Conservation (phyloP, 2,329 filamentous ascomycete genomes). For the Byssothecium circinans region DNA sequence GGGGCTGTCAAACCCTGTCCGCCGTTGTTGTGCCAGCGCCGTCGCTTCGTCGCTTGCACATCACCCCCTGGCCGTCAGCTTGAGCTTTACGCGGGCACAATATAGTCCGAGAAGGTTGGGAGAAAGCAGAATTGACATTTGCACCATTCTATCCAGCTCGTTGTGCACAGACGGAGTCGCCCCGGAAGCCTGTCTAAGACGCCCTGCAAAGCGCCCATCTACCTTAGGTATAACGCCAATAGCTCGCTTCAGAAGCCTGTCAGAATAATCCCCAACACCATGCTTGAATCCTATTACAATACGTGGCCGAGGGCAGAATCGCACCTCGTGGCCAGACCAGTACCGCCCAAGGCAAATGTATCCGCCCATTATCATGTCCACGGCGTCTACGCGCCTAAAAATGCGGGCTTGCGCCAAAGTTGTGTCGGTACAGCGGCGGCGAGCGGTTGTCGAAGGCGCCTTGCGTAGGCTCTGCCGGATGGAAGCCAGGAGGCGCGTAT, state of each 20-base stretch:
- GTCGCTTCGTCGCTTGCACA: no score
- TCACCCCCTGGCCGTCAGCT: slow-evolving; percentile 9
- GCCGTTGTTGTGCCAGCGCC: slow-evolving; percentile 19
- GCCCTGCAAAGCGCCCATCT: slow-evolving; percentile 3
- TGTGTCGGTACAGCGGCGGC: slow-evolving; percentile 17
- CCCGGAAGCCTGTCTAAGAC: slow-evolving; percentile 11
- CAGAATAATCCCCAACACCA: slow-evolving; percentile 3
- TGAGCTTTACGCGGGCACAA: slow-evolving; percentile 3
- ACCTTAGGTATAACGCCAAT: no score
- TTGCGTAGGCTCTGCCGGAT: slow-evolving; percentile 1
- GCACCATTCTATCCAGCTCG: slow-evolving; percentile 6
- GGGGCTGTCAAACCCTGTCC: background rate
- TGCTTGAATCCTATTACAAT: background rate
- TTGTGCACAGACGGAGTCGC: slow-evolving; percentile 10
- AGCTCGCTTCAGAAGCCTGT: background rate
- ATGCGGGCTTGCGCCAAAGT: slow-evolving; percentile 13
- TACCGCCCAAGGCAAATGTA: background rate
- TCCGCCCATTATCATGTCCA: background rate
- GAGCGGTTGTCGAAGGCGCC: slow-evolving; percentile 2
- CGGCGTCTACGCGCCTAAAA: slow-evolving; percentile 6
- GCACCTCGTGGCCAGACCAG: background rate
- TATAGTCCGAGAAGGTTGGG: slow-evolving; percentile 8
- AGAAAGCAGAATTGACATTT: slow-evolving; percentile 13
- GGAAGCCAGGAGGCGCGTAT: slow-evolving; percentile 10
- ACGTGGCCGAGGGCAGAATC: background rate